phyloP scores from a whole-genome alignment of 2,329 filamentous ascomycete genomes.

The Xylariaceae sp. region DNA sequence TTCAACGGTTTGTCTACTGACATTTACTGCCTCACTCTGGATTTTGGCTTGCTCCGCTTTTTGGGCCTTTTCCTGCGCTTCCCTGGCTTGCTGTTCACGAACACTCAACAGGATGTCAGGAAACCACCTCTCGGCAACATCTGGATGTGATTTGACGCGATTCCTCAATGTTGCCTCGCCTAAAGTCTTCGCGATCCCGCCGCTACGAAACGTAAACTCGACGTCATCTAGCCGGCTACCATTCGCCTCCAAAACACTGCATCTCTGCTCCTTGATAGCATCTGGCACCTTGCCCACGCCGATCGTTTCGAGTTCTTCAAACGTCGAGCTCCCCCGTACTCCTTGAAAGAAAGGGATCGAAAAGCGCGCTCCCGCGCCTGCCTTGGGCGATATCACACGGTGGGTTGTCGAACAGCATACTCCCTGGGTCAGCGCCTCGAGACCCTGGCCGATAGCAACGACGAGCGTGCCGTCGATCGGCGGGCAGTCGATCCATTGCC shows the following conservation, averaged over 20 bases:
- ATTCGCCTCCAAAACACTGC: slow-evolving; percentile 53
- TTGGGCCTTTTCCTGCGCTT: slow-evolving; percentile 32
- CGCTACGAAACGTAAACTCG: slow-evolving; percentile 78
- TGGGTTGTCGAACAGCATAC: slow-evolving; percentile 82
- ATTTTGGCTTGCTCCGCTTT: slow-evolving; percentile 1
- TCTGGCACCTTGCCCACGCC: slow-evolving; percentile 58
- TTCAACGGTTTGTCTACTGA: slow-evolving; percentile 32
- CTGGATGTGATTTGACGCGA: slow-evolving; percentile 78
- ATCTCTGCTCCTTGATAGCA: slow-evolving; percentile 58
- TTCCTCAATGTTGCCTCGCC: slow-evolving; percentile 84
- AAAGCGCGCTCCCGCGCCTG: slow-evolving; percentile 68
- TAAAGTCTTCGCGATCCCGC: slow-evolving; percentile 61
- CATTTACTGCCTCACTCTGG: slow-evolving; percentile 20
- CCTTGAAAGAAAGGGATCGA: slow-evolving; percentile 88
- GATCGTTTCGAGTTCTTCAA: slow-evolving; percentile 66
- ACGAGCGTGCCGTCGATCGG: slow-evolving; percentile 74
- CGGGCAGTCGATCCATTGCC: slow-evolving; percentile 78
- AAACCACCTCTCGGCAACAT: slow-evolving; percentile 80
- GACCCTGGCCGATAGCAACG: slow-evolving; percentile 80
- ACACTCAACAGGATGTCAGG: slow-evolving; percentile 58
- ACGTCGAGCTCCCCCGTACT: slow-evolving; percentile 71
- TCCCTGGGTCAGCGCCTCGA: slow-evolving; percentile 79
- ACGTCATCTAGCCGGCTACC: slow-evolving; percentile 64
- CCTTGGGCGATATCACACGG: slow-evolving; percentile 68
- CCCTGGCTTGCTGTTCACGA: slow-evolving; percentile 52